These are phyloP conservation scores for Trametes meyenii DNA, from an alignment of 768 basidiomycete genomes.

Conservation along the genomic window DNA sequence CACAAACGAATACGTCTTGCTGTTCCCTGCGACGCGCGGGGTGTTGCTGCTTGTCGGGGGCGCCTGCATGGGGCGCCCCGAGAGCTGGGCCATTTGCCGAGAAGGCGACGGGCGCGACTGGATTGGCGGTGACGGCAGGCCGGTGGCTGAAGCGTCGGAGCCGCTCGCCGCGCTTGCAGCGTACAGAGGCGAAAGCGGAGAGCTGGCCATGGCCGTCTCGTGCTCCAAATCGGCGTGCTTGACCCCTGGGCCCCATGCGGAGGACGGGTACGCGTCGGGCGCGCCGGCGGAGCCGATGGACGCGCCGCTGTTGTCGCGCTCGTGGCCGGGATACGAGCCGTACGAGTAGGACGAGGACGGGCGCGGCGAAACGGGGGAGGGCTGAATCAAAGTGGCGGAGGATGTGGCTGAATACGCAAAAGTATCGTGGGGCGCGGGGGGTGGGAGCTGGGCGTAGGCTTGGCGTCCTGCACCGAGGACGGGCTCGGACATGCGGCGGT, in stretches of 20 bases:
- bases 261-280: slow-evolving; percentile 12
- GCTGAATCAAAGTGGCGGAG: slow-evolving; percentile 16
- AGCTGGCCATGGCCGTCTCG: slow-evolving; percentile 17
- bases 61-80: slow-evolving; percentile 11
- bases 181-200: slow-evolving; percentile 27
- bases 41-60: slow-evolving; percentile 4
- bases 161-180: slow-evolving; percentile 25
- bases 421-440: slow-evolving; percentile 14
- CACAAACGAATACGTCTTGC: slow-evolving; percentile 83
- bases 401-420: slow-evolving; percentile 16
- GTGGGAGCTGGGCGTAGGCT: slow-evolving; percentile 19
- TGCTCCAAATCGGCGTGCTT: slow-evolving; percentile 25
- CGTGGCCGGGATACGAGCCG: slow-evolving; percentile 17
- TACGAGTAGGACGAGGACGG: slow-evolving; percentile 24
- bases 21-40: slow-evolving; percentile 30
- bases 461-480: slow-evolving; percentile 33
- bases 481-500: slow-evolving; percentile 75
- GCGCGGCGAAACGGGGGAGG: slow-evolving; percentile 21
- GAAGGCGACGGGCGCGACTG: slow-evolving; percentile 14
- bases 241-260: slow-evolving; percentile 10
- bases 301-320: slow-evolving; percentile 21
- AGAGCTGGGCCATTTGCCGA: slow-evolving; percentile 5
- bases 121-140: slow-evolving; percentile 17
- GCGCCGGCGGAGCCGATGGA: slow-evolving; percentile 13
- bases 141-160: slow-evolving; percentile 23